phyloP scores from a whole-genome alignment of 225 moss, liverwort and hornwort species.

The Physcomitrellopsis africana region DNA sequence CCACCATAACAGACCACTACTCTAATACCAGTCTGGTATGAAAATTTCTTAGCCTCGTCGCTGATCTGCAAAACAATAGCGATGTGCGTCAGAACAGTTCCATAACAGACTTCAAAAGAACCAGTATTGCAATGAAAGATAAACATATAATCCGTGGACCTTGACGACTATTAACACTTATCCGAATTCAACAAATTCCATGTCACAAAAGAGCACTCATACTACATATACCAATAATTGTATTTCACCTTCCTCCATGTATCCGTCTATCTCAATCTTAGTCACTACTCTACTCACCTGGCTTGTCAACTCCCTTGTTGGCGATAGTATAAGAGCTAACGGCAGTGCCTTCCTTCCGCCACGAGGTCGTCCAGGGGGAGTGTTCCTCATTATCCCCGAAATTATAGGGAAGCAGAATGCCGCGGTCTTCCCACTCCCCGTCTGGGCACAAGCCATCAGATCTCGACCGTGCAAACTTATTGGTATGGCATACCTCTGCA shows the following conservation, averaged over 20 bases:
- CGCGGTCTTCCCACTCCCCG: slow-evolving; percentile 95
- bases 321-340: slow-evolving; percentile 76
- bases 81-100: neutral
- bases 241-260: slow-evolving; percentile 35
- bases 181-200: no score
- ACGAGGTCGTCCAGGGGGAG: slow-evolving; percentile 85
- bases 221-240: no score
- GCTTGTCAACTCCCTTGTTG: slow-evolving; percentile 78
- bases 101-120: neutral
- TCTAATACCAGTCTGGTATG: slow-evolving; percentile 95
- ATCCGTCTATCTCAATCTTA: neutral
- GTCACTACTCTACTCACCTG: slow-evolving; percentile 42
- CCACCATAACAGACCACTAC: slow-evolving; percentile 97
- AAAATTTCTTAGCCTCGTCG: slow-evolving; percentile 98
- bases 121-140: no score
- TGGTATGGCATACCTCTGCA: slow-evolving; percentile 96
- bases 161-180: no score
- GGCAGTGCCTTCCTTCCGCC: slow-evolving; percentile 81
- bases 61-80: slow-evolving; percentile 65
- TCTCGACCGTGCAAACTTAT: slow-evolving; percentile 91
- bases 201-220: no score
- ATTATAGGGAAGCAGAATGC: slow-evolving; percentile 99
- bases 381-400: slow-evolving; percentile 90
- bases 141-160: no score
- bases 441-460: slow-evolving; percentile 98